Conservation (phyloP, 2,329 filamentous ascomycete species). For the Zymoseptoria crescenta region DNA sequence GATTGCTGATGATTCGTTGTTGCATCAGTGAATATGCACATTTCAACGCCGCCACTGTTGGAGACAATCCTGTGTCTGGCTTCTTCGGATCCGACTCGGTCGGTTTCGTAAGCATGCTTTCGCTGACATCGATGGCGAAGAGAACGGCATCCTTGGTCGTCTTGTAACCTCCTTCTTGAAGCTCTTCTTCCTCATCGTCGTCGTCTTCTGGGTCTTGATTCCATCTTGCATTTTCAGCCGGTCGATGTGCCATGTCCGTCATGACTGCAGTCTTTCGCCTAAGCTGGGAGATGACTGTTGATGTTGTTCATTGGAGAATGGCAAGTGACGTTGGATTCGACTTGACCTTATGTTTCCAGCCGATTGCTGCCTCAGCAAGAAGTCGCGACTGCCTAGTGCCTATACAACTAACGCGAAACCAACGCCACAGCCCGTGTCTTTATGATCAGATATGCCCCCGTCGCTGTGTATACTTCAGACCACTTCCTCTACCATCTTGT, state of each 20-base stretch:
- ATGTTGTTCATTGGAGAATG: background rate
- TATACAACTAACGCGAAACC: background rate
- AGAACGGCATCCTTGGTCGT: slow-evolving; percentile 95
- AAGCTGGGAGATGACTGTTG: background rate
- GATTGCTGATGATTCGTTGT: slow-evolving; percentile 94
- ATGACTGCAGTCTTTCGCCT: background rate
- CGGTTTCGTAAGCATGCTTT: slow-evolving; percentile 71
- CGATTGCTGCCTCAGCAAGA: background rate
- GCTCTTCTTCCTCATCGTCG: slow-evolving; percentile 61
- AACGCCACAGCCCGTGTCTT: background rate
- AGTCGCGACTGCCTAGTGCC: background rate
- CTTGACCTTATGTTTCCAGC: background rate
- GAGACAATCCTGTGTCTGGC: slow-evolving; percentile 62
- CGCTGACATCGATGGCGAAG: slow-evolving; percentile 85
- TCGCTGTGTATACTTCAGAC: background rate
- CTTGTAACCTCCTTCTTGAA: slow-evolving; percentile 72
- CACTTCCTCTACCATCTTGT: background rate
- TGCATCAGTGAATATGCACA: slow-evolving; percentile 95
- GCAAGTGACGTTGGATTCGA: background rate
- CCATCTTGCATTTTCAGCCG: slow-evolving; percentile 21
- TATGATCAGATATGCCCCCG: background rate
- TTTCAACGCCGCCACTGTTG: slow-evolving; percentile 77
- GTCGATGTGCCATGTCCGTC: slow-evolving; percentile 6
- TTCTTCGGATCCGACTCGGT: slow-evolving; percentile 62
- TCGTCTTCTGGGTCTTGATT: slow-evolving; percentile 37